Evolutionary conservation across 106 monocot species (phyloP), one percentile per base, ranked within the genome.

Genomic region (Apostasia ramifera): DNA sequence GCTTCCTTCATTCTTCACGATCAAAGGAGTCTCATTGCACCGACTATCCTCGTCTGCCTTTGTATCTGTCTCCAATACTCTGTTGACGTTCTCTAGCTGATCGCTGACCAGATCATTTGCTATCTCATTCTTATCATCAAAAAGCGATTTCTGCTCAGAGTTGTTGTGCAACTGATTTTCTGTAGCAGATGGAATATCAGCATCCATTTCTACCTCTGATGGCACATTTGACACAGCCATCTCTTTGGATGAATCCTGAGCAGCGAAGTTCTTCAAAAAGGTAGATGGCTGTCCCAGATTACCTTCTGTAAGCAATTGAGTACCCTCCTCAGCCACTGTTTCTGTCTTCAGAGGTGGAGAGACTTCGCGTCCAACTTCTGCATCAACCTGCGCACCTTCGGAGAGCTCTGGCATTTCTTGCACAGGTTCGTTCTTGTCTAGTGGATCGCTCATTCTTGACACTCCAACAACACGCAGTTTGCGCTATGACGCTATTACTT

Each of bases 1-100:
- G 53, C 47, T 63, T 2, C 14, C 56, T 73, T 90, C 87, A 50
- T 75, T 56, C 53, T 81, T 79, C 67, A 65, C 59, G 55, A 73
- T 78, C 63, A 63, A n/a, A 57, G 72, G 63, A 7, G 72, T 65
- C 46, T 77, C 77, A 42, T 50, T 64, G 6, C 43, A 9, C 40
- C 53, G 12, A 41, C 73, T 71, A 8, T 61, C 76, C 59, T 77
- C 73, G 37, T 53, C 58, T 67, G 62, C 76, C 48, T 80, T 67
- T 43, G 41, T 42, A 47, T 76, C 75, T 39, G 62, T 51, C 59
- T 40, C 68, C 15, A 55, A 15, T 47, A 47, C 41, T 53, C 50
- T 63, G 8, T 40, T 63, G 14, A 61, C 79, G 69, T 79, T 72
- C 48, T 67, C 79, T 68, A 39, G 51, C 15, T 47, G 41, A 0